Evolutionary conservation across 805 yeast genomes (phyloP).

Genomic region (Schwanniomyces sp.): DNA sequence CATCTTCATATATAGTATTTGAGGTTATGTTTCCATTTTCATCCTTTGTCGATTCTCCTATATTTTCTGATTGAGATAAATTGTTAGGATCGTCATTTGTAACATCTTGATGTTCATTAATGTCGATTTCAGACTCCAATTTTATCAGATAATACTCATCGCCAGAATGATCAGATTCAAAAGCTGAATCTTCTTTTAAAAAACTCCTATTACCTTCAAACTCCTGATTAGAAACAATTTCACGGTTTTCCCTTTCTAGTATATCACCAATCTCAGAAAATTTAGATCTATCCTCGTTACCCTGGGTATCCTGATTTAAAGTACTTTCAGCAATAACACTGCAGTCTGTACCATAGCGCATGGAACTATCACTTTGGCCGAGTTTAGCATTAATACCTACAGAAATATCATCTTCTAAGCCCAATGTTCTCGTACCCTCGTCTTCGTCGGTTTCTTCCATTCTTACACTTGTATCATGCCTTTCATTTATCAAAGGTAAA

Average conservation of each 20-base stretch:
- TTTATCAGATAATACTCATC: neutral
- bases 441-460: neutral
- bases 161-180: neutral
- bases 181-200: neutral
- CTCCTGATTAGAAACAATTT: neutral
- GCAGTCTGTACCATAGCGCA: neutral
- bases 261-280: neutral
- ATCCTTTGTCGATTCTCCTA: too few relatives aligned
- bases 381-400: neutral
- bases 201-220: neutral
- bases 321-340: constrained; percentile 1
- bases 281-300: neutral
- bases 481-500: neutral
- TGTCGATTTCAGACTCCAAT: neutral
- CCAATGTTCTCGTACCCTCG: neutral
- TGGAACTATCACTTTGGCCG: neutral
- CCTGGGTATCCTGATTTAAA: neutral
- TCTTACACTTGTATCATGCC: too few relatives aligned
- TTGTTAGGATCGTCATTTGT: neutral
- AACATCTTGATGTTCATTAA: neutral
- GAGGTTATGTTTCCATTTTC: too few relatives aligned
- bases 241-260: neutral
- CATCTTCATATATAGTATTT: too few relatives aligned
- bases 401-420: neutral
- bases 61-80: neutral